phyloP scores from a whole-genome alignment of 306 rosid genomes.

The Cicer chorassanicum region DNA sequence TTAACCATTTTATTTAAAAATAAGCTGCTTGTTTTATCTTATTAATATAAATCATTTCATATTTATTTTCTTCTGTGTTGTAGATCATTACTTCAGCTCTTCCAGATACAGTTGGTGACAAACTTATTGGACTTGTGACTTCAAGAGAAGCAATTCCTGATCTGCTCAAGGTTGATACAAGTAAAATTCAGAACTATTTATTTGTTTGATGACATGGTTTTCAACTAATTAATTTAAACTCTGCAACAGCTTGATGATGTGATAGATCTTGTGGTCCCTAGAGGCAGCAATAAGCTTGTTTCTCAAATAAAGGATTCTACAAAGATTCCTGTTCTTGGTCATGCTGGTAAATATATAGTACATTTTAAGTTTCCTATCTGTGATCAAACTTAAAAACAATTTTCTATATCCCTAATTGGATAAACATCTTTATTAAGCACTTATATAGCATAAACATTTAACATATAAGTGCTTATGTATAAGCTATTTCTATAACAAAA shows the following conservation, averaged over 20 bases:
- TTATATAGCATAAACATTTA: too few species aligned
- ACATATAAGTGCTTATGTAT: too few species aligned
- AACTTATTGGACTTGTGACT: conserved; percentile 86
- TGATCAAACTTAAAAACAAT: conserved; percentile 27
- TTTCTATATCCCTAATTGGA: neutral
- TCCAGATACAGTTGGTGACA: conserved; percentile 69
- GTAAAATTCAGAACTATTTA: conserved; percentile 27
- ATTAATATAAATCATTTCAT: conserved; percentile 22
- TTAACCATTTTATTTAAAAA: neutral
- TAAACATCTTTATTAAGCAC: too few species aligned
- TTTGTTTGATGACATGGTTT: conserved; percentile 31
- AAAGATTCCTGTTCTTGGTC: conserved; percentile 97
- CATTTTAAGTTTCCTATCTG: neutral
- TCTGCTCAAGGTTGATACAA: conserved; percentile 72
- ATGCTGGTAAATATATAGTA: conserved; percentile 64
- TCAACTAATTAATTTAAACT: conserved; percentile 40
- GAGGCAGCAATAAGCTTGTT: conserved; percentile 94
- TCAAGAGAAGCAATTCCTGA: conserved; percentile 91
- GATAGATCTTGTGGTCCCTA: conserved; percentile 94
- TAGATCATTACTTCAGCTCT: conserved; percentile 80
- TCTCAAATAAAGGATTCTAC: conserved; percentile 83
- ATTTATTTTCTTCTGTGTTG: conserved; percentile 36
- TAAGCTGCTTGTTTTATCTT: neutral
- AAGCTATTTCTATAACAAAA: too few species aligned
- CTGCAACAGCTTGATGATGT: conserved; percentile 83